Conservation (phyloP, 1,284 basidiomycete species). For the Hymenochaete sp. region DNA sequence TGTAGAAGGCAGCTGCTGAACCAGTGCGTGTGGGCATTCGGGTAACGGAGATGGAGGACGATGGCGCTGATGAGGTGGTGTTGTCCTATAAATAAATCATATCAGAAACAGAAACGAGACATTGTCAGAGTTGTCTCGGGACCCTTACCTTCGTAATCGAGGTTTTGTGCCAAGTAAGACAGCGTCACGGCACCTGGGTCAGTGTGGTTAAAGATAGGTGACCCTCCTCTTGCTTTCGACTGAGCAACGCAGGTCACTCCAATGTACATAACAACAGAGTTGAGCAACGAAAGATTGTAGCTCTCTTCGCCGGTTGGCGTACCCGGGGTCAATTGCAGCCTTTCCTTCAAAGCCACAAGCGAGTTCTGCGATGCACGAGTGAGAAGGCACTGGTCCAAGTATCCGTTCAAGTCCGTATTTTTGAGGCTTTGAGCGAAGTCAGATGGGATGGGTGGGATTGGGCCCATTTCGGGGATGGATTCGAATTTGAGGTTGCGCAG, state of each 20-base stretch:
- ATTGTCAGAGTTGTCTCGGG: constrained; percentile 1
- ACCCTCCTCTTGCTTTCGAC: constrained; percentile 72
- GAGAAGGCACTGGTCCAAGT: constrained; percentile 79
- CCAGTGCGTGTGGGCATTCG: constrained; percentile 96
- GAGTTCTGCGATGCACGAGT: constrained; percentile 60
- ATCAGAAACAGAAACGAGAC: background rate
- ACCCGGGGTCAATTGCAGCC: constrained; percentile 49
- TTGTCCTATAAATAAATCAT: constrained; percentile 50
- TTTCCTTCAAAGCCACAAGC: constrained; percentile 75
- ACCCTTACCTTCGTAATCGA: constrained; percentile 82
- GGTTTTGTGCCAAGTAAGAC: constrained; percentile 71
- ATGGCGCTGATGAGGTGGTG: constrained; percentile 88
- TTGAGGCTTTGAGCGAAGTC: constrained; percentile 82
- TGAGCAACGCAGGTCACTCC: constrained; percentile 85
- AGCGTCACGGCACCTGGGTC: constrained; percentile 80
- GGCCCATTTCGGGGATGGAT: constrained; percentile 77
- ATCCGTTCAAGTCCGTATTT: constrained; percentile 65
- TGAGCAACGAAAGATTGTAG: constrained; percentile 87
- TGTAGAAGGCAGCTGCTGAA: constrained; percentile 85
- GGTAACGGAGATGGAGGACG: constrained; percentile 90
- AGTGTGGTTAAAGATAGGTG: constrained; percentile 68
- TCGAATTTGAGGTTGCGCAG: constrained; percentile 65
- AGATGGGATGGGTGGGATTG: constrained; percentile 82
- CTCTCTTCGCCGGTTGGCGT: constrained; percentile 48
- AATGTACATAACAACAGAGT: constrained; percentile 91